These are phyloP conservation scores for Zygoascus biomembranicola DNA, from an alignment of 805 yeast species.

Conservation along the genomic window DNA sequence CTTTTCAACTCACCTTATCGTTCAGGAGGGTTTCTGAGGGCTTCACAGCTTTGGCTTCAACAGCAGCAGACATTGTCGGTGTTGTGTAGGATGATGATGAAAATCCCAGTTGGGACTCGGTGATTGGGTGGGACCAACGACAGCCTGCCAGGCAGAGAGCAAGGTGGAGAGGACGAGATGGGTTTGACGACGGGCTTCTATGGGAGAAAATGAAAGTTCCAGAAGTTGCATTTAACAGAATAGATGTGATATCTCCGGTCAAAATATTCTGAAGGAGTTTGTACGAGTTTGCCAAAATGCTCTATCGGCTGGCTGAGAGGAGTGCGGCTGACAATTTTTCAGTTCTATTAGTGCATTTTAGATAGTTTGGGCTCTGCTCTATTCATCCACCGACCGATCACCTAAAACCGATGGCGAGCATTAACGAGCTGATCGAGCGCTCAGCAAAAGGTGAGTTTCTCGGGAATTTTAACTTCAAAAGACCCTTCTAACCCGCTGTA, in stretches of 20 bases:
- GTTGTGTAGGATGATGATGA: not conserved
- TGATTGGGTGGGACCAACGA: not conserved
- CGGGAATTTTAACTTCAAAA: not conserved
- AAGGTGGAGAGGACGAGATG: too few species aligned
- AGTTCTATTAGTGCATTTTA: too few species aligned
- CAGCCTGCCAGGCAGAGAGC: too few species aligned
- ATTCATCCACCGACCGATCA: too few species aligned
- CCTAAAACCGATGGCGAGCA: not conserved
- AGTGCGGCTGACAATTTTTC: too few species aligned
- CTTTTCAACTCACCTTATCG: conserved; percentile 28
- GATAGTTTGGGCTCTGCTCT: too few species aligned
- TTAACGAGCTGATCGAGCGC: not conserved
- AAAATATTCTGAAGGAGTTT: not conserved
- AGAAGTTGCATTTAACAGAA: too few species aligned
- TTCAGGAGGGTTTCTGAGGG: conserved; percentile 28
- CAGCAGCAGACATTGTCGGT: conserved; percentile 8
- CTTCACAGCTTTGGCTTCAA: conserved; percentile 8
- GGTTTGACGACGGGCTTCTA: too few species aligned
- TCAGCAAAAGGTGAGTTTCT: not conserved
- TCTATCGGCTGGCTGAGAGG: too few species aligned
- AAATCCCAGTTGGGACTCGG: not conserved
- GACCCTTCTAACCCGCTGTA: not conserved
- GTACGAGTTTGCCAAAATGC: too few species aligned
- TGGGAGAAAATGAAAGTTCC: too few species aligned
- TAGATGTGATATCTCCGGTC: not conserved